Conservation (phyloP, 2,329 filamentous ascomycete species). For the Botryotinia calthae region DNA sequence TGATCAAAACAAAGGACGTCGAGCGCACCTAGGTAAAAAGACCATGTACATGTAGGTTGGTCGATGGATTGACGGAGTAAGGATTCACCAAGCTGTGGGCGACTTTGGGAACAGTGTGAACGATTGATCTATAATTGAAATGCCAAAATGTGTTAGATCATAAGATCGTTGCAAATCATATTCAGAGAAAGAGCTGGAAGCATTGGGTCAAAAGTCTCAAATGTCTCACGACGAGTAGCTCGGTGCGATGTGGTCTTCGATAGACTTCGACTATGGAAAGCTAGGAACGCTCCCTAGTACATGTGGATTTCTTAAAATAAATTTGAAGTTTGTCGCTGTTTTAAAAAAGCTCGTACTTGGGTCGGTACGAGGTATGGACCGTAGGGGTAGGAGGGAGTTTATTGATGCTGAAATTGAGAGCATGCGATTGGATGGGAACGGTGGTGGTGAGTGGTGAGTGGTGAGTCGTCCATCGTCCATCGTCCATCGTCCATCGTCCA, state of each 20-base stretch:
- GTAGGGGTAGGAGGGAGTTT: too few relatives aligned
- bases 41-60: neutral
- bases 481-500: neutral
- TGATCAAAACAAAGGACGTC: neutral
- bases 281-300: neutral
- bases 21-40: neutral
- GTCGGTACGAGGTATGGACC: neutral
- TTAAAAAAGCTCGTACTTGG: neutral
- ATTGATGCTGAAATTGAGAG: neutral
- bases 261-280: neutral
- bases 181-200: neutral
- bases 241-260: neutral
- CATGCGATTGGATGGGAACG: neutral
- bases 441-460: neutral
- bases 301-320: slow-evolving; percentile 8
- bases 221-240: neutral
- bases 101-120: neutral
- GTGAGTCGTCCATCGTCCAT: neutral
- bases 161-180: neutral
- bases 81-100: neutral
- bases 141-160: neutral
- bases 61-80: neutral
- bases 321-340: neutral
- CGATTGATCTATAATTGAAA: neutral
- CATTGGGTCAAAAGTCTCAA: neutral